phyloP scores from a whole-genome alignment of 495 filamentous ascomycete genomes.

The Lasiosphaeriaceae sp. region DNA sequence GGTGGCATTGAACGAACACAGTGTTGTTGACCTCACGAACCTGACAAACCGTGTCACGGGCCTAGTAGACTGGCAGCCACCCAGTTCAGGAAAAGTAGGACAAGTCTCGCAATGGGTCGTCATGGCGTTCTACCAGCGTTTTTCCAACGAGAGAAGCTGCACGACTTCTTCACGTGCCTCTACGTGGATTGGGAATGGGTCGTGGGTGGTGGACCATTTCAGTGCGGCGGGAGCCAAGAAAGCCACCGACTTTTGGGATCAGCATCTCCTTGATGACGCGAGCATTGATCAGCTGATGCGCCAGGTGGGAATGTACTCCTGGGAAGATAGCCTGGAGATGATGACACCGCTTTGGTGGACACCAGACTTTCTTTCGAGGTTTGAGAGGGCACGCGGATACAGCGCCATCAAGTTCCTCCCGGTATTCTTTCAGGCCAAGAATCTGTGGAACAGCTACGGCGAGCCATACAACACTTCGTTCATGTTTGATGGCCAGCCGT shows the following conservation, averaged over 20 bases:
- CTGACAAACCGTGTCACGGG: slow-evolving; percentile 2
- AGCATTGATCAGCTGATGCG: slow-evolving; percentile 29
- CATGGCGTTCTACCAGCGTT: slow-evolving; percentile 39
- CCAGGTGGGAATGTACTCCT: slow-evolving; percentile 42
- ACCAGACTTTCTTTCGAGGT: slow-evolving; percentile 22
- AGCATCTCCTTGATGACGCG: slow-evolving; percentile 35
- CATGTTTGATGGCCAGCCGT: slow-evolving; percentile 18
- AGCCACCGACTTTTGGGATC: slow-evolving; percentile 43
- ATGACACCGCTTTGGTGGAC: slow-evolving; percentile 42
- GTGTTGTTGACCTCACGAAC: slow-evolving; percentile 9
- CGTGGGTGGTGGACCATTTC: slow-evolving; percentile 49
- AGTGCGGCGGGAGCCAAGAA: slow-evolving; percentile 39
- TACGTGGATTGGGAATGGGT: slow-evolving; percentile 43
- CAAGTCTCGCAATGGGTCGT: slow-evolving; percentile 26
- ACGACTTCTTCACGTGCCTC: slow-evolving; percentile 13
- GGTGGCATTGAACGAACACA: slow-evolving; percentile 5
- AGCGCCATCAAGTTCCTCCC: slow-evolving; percentile 34
- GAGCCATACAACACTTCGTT: slow-evolving; percentile 16
- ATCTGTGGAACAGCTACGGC: slow-evolving; percentile 28
- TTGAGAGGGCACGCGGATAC: slow-evolving; percentile 25
- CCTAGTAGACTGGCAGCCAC: slow-evolving; percentile 9
- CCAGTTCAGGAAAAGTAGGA: background rate
- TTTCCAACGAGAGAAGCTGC: slow-evolving; percentile 21
- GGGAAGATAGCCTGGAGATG: slow-evolving; percentile 52
- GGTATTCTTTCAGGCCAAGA: slow-evolving; percentile 30